Conservation (phyloP, 2,329 filamentous ascomycete genomes). For the Penicillium olsonii region DNA sequence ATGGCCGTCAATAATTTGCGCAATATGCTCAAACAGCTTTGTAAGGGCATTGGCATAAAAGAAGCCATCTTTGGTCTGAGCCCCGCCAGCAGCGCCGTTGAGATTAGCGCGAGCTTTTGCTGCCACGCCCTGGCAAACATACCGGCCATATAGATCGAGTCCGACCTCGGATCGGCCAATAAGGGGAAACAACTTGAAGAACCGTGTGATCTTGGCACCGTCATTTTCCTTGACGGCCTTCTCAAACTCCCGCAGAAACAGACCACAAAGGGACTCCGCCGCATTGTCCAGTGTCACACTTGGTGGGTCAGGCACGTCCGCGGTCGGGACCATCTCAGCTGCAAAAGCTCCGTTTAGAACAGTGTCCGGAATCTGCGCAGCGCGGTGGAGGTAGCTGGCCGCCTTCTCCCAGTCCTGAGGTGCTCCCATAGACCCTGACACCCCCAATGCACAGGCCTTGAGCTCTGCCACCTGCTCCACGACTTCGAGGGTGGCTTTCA, state of each 20-base stretch:
- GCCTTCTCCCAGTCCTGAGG: constrained; percentile 99
- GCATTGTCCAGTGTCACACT: constrained; percentile 83
- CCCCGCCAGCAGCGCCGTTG: constrained; percentile 64
- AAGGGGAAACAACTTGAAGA: constrained; percentile 96
- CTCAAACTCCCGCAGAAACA: constrained; percentile 94
- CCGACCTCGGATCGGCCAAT: constrained; percentile 88
- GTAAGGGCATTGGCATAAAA: constrained; percentile 92
- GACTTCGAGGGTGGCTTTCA: constrained; percentile 85
- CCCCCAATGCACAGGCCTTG: constrained; percentile 92
- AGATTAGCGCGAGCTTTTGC: constrained; percentile 77
- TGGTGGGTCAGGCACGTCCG: constrained; percentile 91
- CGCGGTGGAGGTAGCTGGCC: constrained; percentile 82
- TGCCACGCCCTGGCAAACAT: constrained; percentile 94
- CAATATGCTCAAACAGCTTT: constrained; percentile 94
- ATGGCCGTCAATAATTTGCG: constrained; percentile 91
- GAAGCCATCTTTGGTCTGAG: constrained; percentile 71
- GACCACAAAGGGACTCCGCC: constrained; percentile 81
- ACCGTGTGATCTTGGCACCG: constrained; percentile 84
- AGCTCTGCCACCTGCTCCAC: constrained; percentile 97
- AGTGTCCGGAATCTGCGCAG: constrained; percentile 74
- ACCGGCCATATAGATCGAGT: constrained; percentile 90
- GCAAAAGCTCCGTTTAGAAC: constrained; percentile 86
- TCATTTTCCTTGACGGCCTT: constrained; percentile 86
- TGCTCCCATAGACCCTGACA: constrained; percentile 93
- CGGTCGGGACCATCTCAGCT: constrained; percentile 87